Conservation (phyloP, 768 basidiomycete genomes). For the Boletales sp. region DNA sequence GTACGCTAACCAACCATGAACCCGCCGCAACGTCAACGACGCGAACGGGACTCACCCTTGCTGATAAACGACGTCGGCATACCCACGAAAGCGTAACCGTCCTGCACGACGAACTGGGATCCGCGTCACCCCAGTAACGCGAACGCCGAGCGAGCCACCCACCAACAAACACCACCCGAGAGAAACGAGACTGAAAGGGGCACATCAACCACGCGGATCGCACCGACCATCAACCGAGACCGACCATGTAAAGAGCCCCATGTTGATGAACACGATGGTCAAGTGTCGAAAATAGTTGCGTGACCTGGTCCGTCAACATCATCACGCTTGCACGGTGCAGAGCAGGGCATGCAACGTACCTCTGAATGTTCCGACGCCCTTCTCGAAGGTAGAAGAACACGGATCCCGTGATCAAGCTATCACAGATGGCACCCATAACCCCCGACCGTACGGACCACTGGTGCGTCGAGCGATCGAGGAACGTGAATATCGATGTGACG, state of each 20-base stretch:
- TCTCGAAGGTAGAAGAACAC: slow-evolving; percentile 20
- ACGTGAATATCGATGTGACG: too few species aligned
- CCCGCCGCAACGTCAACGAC: neutral
- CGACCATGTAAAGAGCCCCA: slow-evolving; percentile 13
- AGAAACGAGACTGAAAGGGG: neutral
- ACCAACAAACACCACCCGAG: slow-evolving; percentile 10
- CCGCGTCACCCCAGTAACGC: neutral
- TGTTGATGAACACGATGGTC: slow-evolving; percentile 11
- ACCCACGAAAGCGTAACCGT: neutral
- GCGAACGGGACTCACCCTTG: neutral
- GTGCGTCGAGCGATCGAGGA: too few species aligned
- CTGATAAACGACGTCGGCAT: slow-evolving; percentile 1
- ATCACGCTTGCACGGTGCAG: too few species aligned
- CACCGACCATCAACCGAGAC: too few species aligned
- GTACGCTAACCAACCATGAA: neutral
- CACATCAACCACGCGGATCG: too few species aligned
- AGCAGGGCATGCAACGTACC: neutral
- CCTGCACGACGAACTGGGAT: neutral
- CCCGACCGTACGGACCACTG: slow-evolving; percentile 29
- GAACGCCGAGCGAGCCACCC: neutral
- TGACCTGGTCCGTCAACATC: neutral
- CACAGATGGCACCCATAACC: slow-evolving; percentile 6
- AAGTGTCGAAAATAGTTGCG: slow-evolving; percentile 8
- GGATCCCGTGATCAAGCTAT: slow-evolving; percentile 17
- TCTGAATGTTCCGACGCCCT: slow-evolving; percentile 4